A percentile compares a stretch with the other conserved stretches of the same genome.
Evolutionary conservation across 163 green algal species (phyloP).

Genomic region (Chloroidium sp.): DNA sequence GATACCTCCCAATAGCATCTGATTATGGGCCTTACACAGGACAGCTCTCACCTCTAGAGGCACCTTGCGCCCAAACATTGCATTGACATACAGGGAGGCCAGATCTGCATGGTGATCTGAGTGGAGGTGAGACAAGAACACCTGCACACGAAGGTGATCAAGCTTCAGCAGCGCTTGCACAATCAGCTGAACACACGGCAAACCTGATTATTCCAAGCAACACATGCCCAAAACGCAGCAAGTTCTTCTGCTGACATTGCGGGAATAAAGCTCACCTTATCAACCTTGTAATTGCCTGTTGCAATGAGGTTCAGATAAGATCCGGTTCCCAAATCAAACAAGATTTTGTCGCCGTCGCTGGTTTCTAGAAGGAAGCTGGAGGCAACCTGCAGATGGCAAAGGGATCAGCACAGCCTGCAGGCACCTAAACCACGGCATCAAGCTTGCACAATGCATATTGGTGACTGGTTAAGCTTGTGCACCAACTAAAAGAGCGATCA

Average conservation of each 20-base stretch:
- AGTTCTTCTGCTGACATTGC: background rate
- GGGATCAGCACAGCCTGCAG: too few species aligned
- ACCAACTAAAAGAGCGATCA: too few species aligned
- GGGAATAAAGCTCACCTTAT: background rate
- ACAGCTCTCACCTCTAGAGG: constrained; percentile 32
- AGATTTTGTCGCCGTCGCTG: constrained; percentile 31
- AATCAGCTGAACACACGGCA: background rate
- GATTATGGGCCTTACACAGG: constrained; percentile 24
- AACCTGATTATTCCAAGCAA: background rate
- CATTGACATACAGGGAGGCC: constrained; percentile 30
- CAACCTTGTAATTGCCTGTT: background rate
- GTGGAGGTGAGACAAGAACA: constrained; percentile 40
- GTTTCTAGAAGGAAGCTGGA: constrained; percentile 33
- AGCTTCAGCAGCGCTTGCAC: background rate
- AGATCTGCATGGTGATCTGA: constrained; percentile 40
- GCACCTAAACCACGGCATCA: too few species aligned
- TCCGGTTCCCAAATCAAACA: constrained; percentile 35
- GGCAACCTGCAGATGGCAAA: background rate
- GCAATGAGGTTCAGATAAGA: constrained; percentile 29
- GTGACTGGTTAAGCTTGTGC: too few species aligned
- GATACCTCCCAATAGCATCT: constrained; percentile 8
- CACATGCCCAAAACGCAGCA: background rate
- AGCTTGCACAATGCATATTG: too few species aligned
- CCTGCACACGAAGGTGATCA: constrained; percentile 5
- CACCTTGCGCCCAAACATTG: constrained; percentile 33